Percentiles rank a stretch among this genome's conserved stretches.
phyloP scores from a whole-genome alignment of 768 basidiomycete genomes.

The Hygrophoropsis aurantiaca region DNA sequence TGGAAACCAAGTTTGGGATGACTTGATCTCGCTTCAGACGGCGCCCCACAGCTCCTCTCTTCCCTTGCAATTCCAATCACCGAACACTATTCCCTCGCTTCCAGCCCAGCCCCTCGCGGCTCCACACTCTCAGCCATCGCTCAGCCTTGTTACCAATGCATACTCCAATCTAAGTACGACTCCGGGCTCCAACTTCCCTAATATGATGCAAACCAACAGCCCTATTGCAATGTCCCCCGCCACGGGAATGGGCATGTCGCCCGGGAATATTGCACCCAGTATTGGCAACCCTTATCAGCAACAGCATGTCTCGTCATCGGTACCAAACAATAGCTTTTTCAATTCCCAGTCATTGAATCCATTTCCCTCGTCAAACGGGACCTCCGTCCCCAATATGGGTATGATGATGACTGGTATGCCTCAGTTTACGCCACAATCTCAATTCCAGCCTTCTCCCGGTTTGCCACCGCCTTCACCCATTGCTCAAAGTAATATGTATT shows the following conservation, averaged over 20 bases:
- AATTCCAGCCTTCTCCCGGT: background rate
- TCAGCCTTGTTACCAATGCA: slow-evolving; percentile 11
- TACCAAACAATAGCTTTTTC: background rate
- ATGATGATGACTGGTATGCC: slow-evolving; percentile 4
- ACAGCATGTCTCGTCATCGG: background rate
- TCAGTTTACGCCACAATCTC: background rate
- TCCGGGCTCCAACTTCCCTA: background rate
- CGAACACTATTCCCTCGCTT: slow-evolving; percentile 3
- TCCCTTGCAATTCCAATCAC: slow-evolving; percentile 42
- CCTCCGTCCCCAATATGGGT: background rate
- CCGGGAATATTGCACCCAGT: background rate
- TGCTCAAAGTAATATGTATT: background rate
- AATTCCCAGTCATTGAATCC: background rate
- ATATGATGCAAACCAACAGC: background rate
- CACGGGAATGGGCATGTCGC: background rate
- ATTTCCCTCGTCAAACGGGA: background rate
- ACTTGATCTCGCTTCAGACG: slow-evolving; percentile 49
- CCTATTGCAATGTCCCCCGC: slow-evolving; percentile 6
- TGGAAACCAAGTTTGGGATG: slow-evolving; percentile 55
- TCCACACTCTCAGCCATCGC: slow-evolving; percentile 6
- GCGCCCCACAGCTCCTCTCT: slow-evolving; percentile 40
- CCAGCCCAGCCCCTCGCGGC: slow-evolving; percentile 15
- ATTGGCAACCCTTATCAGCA: background rate
- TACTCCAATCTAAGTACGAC: slow-evolving; percentile 15
- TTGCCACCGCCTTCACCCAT: too few relatives aligned